Conservation (phyloP, 192 early-diverging fungal genomes). For the Mortierella alpina region DNA sequence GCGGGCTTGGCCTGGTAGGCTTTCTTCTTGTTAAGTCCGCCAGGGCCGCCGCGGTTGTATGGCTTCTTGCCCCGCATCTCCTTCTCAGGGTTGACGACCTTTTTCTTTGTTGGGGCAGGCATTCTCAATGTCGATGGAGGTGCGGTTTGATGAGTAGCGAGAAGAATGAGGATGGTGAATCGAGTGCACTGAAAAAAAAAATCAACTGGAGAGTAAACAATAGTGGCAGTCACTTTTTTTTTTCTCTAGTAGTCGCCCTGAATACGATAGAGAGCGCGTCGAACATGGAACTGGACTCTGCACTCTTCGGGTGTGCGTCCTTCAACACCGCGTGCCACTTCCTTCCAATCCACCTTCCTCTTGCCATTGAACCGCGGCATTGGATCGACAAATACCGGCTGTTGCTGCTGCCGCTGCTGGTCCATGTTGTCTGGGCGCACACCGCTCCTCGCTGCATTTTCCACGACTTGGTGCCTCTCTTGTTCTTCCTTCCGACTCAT, state of each 20-base stretch:
- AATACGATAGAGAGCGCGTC: conserved; percentile 24
- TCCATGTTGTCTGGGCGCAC: not conserved
- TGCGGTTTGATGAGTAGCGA: not conserved
- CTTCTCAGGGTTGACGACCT: conserved; percentile 51
- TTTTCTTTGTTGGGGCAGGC: conserved; percentile 36
- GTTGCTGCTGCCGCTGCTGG: not conserved
- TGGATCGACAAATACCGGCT: not conserved
- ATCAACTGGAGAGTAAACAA: not conserved
- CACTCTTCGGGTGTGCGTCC: conserved; percentile 37
- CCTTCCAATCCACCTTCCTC: conserved; percentile 19
- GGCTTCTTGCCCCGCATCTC: conserved; percentile 51
- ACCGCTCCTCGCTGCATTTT: not conserved
- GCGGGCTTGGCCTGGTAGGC: conserved; percentile 48
- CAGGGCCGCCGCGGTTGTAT: conserved; percentile 25
- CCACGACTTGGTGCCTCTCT: not conserved
- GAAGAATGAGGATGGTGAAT: not conserved
- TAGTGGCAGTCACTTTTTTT: conserved; percentile 9
- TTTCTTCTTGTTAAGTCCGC: conserved; percentile 34
- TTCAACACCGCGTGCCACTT: conserved; percentile 27
- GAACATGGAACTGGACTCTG: conserved; percentile 12
- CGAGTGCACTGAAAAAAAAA: too few species aligned
- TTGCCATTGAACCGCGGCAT: conserved; percentile 14
- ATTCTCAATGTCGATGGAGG: conserved; percentile 2
- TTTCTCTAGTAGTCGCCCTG: conserved; percentile 28
- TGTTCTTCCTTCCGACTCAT: conserved; percentile 18